Percentiles rank a stretch among this genome's conserved stretches.
phyloP scores from a whole-genome alignment of 306 rosid species.

The Cicer bijugum region DNA sequence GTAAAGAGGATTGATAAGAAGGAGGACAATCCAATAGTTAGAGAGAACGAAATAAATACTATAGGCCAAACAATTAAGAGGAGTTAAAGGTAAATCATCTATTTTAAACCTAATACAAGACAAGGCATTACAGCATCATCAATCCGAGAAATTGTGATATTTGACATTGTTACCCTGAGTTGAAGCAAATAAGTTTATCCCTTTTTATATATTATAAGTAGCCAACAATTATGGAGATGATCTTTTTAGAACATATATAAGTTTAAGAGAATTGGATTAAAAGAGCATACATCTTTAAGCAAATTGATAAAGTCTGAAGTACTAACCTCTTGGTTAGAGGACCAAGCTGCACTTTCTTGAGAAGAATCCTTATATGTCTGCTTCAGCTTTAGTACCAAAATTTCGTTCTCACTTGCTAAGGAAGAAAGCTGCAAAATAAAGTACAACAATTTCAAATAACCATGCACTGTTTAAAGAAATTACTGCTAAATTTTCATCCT shows the following conservation, averaged over 20 bases:
- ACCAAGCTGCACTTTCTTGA: conserved; percentile 53
- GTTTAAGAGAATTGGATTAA: not conserved
- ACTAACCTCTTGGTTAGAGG: conserved; percentile 59
- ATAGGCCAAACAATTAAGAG: not conserved
- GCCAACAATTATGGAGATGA: conserved; percentile 19
- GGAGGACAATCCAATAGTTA: not conserved
- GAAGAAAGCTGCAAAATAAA: conserved; percentile 66
- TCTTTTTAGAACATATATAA: conserved; percentile 2
- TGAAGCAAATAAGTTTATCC: not conserved
- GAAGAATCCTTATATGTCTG: conserved; percentile 51
- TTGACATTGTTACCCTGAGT: conserved; percentile 13
- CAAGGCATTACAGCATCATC: not conserved
- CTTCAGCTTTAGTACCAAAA: conserved; percentile 67
- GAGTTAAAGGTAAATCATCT: not conserved
- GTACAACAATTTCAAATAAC: conserved; percentile 46
- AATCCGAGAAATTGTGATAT: not conserved
- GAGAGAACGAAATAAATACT: not conserved
- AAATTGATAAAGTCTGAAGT: conserved; percentile 33
- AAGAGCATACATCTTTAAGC: not conserved
- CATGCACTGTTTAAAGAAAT: not conserved
- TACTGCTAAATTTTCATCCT: conserved; percentile 11
- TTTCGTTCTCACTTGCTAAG: conserved; percentile 71
- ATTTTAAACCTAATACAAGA: not conserved
- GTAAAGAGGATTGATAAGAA: not conserved
- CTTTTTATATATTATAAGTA: not conserved